These are phyloP conservation scores for Aspergillus cejpii DNA, from an alignment of 2,329 filamentous ascomycete genomes.

Conservation along the genomic window DNA sequence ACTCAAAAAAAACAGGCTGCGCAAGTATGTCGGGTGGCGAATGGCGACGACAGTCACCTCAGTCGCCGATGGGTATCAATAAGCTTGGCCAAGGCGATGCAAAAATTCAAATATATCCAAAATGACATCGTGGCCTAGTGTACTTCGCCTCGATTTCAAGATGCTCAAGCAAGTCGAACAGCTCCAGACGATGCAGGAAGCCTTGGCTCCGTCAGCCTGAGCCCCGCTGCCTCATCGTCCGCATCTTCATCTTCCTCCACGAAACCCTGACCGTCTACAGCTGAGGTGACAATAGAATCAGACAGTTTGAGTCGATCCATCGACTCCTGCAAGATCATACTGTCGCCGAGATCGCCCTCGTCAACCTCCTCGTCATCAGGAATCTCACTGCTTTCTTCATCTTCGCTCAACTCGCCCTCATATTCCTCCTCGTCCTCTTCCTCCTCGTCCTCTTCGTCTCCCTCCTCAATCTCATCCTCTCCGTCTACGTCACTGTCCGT, in stretches of 20 bases:
- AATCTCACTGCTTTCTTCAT: constrained; percentile 47
- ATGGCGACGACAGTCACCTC: no score
- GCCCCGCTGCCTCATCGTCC: constrained; percentile 1
- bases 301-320: constrained; percentile 44
- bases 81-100: background rate
- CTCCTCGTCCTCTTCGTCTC: constrained; percentile 41
- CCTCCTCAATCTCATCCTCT: constrained; percentile 48
- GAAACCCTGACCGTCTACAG: constrained; percentile 35
- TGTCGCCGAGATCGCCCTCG: constrained; percentile 42
- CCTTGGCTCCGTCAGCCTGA: background rate
- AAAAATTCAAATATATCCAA: constrained; percentile 1
- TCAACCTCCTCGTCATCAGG: constrained; percentile 43
- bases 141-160: background rate
- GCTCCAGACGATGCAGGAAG: background rate
- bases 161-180: background rate
- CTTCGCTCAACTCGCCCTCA: constrained; percentile 43
- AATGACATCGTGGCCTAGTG: background rate
- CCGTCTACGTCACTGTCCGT: constrained; percentile 59
- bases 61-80: constrained; percentile 5
- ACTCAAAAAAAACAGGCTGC: background rate
- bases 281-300: constrained; percentile 36
- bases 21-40: no score
- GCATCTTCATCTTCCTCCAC: constrained; percentile 21
- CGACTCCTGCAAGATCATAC: constrained; percentile 32
- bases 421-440: constrained; percentile 45